These are phyloP conservation scores for Akanthomyces dipterigenus DNA, from an alignment of 2,329 filamentous ascomycete species.

Conservation along the genomic window DNA sequence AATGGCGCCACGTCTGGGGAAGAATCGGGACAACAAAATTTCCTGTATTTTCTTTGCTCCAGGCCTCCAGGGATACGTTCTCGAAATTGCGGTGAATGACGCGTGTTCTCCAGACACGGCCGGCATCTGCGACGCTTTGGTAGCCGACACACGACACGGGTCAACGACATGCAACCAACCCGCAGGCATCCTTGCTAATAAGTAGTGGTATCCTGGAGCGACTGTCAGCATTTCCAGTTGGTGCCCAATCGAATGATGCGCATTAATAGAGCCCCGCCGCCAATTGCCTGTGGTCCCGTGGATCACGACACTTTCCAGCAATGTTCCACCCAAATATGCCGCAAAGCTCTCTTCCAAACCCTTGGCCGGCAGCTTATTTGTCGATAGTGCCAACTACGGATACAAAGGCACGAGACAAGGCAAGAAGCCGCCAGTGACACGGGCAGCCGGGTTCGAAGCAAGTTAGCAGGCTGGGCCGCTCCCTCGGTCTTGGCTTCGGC, in stretches of 20 bases:
- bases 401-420: not conserved
- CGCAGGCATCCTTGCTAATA: not conserved
- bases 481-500: not conserved
- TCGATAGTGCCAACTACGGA: not conserved
- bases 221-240: not conserved
- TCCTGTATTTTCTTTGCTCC: not conserved
- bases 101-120: constrained; percentile 2
- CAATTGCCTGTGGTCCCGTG: not conserved
- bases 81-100: constrained; percentile 11
- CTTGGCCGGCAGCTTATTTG: not conserved
- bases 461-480: not conserved
- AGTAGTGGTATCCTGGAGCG: not conserved
- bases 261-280: constrained; percentile 11
- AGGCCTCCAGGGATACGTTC: not conserved
- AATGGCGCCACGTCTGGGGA: constrained; percentile 9
- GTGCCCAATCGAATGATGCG: constrained; percentile 12
- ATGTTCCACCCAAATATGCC: constrained; percentile 9
- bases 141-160: constrained; percentile 1
- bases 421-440: not conserved
- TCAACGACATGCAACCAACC: constrained; percentile 6
- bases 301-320: not conserved
- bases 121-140: not conserved
- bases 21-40: not conserved
- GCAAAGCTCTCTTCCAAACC: not conserved
- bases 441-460: not conserved